Conservation (phyloP, 768 basidiomycete species). For the Rhizopogon sp. region DNA sequence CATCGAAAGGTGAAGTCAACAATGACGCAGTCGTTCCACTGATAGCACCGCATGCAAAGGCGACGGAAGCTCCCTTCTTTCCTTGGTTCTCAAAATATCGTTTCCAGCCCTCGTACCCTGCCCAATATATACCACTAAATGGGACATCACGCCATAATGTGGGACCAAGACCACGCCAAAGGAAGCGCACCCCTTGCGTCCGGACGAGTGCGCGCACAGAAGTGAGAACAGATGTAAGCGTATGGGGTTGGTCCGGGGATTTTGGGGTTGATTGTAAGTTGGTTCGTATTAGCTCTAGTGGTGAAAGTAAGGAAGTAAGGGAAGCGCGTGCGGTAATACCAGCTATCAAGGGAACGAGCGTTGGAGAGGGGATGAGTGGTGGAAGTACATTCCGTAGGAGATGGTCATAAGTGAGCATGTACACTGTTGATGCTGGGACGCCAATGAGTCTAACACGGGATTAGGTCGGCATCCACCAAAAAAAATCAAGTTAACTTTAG, state of each 20-base stretch:
- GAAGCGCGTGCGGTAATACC: slow-evolving; percentile 80
- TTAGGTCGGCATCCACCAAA: slow-evolving; percentile 5
- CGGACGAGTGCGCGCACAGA: slow-evolving; percentile 58
- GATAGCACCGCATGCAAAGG: slow-evolving; percentile 86
- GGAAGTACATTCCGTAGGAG: slow-evolving; percentile 63
- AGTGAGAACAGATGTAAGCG: slow-evolving; percentile 66
- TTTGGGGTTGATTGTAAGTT: slow-evolving; percentile 86
- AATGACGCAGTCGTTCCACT: slow-evolving; percentile 86
- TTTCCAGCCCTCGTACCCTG: slow-evolving; percentile 86
- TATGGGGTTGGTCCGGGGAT: slow-evolving; percentile 66
- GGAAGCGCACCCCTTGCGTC: slow-evolving; percentile 56
- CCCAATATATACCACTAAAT: slow-evolving; percentile 97
- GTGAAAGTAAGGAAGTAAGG: slow-evolving; percentile 76
- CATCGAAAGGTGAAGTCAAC: slow-evolving; percentile 93
- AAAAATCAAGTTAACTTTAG: slow-evolving; percentile 26
- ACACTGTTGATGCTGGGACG: slow-evolving; percentile 86
- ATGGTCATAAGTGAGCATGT: slow-evolving; percentile 96
- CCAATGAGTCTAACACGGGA: slow-evolving; percentile 62
- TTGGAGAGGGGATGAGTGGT: slow-evolving; percentile 47
- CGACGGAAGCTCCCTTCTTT: slow-evolving; percentile 55
- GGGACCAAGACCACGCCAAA: slow-evolving; percentile 90
- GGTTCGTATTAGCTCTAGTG: slow-evolving; percentile 90
- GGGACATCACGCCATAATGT: slow-evolving; percentile 98
- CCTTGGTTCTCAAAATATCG: slow-evolving; percentile 48
- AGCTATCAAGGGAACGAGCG: slow-evolving; percentile 66